Base-by-base conservation (phyloP, 1,284 basidiomycete genomes). In the Sanghuangporus baumii region DNA sequence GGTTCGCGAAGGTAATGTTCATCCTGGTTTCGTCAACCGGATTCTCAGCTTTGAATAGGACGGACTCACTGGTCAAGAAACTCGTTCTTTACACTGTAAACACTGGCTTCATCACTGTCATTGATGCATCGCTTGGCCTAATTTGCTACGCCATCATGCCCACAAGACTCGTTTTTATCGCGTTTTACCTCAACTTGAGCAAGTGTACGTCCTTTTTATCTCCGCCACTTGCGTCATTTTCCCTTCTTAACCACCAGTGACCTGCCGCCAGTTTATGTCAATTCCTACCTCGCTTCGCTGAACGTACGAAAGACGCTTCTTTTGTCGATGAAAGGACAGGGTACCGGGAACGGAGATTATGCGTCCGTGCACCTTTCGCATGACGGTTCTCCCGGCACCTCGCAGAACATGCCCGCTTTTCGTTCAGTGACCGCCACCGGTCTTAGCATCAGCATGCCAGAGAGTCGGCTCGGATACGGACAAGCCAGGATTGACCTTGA, bases 21-120 rank as follows among this genome's bases (percentile, higher is more conserved):
- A 20, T 64, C 41, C 20, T 9, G 12, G 52, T 14, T 7, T 43
- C 34, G 14, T 9, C 20, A 47, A 37, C 11, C 26, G 23, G 12
- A 52, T 52, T n/a, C 12, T 52, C 20, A 34, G 23, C 1, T 1
- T 26, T 41, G 48, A 47, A 18, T 54, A 76, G 77, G 36, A 75
- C 75, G 7, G 75, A 79, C 62, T 75, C 73, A 1, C 63, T 76
- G 34, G 69, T 77, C 38, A 71, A 71, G 43, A 69, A 71, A 3
- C 65, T 77, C 20, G 74, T 76, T 67, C 14, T 74, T n/a, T 77
- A 76, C 54, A 73, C 72, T 12, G 72, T 78, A 64, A 76, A 76
- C 57, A 76, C 76, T 2, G 73, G 75, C 72, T 51, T 59, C 69
- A 55, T 31, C 55, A 59, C 60, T 6, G 55, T 58, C 31, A 23